Percentiles rank a stretch among this genome's conserved stretches.
Conservation (phyloP, 768 basidiomycete genomes). For the Lentinus brumalis region DNA sequence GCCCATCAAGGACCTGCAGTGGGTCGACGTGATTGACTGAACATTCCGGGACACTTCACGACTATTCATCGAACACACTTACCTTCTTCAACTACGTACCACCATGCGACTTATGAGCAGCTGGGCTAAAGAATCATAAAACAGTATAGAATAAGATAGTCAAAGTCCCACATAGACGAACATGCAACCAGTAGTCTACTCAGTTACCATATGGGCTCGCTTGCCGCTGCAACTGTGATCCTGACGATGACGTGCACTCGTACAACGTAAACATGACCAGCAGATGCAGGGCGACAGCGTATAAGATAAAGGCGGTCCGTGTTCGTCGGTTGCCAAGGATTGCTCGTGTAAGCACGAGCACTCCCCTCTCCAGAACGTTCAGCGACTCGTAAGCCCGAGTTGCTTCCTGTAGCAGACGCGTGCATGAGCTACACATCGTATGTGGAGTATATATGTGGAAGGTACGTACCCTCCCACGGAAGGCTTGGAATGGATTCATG, state of each 20-base stretch:
- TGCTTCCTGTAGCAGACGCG: constrained; percentile 66
- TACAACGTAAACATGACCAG: constrained; percentile 80
- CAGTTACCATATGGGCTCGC: constrained; percentile 42
- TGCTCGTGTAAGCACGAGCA: constrained; percentile 80
- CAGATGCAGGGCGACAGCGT: constrained; percentile 79
- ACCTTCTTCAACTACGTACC: no score
- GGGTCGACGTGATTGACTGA: no score
- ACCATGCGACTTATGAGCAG: no score
- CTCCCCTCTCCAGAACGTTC: constrained; percentile 88
- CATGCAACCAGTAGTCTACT: not conserved
- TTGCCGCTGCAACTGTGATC: constrained; percentile 51
- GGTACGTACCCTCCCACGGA: constrained; percentile 84
- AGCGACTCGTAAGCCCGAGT: constrained; percentile 90
- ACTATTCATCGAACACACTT: no score
- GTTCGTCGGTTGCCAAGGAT: constrained; percentile 89
- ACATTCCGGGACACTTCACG: no score
- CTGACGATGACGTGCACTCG: constrained; percentile 63
- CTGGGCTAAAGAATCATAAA: no score
- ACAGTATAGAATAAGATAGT: no score
- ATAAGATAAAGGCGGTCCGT: constrained; percentile 86
- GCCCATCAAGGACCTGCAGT: no score
- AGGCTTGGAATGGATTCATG: constrained; percentile 98
- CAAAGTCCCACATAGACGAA: no score
- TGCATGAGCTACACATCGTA: not conserved
- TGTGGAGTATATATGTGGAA: no score